Base-by-base conservation (phyloP, 2,329 filamentous ascomycete genomes). In the Diaporthe vaccinii region DNA sequence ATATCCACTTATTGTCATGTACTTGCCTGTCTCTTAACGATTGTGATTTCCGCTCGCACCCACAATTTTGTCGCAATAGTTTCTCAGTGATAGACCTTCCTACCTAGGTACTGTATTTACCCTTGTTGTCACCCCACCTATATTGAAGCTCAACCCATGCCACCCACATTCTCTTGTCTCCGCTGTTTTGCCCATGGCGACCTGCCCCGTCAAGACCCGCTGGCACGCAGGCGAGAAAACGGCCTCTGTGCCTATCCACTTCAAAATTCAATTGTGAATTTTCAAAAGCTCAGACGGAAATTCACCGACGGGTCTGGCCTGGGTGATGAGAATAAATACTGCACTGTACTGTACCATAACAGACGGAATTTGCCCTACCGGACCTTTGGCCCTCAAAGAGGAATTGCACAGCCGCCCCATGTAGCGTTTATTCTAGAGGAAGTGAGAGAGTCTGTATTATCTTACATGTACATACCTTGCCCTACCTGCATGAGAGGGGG, bases 401-500 rank as follows among this genome's bases (percentile, higher is more conserved):
- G 62, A 53, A 53, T 28, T 39, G 20, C 22, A 34, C 5, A 36
- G 62, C 62, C 44, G 62, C 44, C 62, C 62, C 62, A 51, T 67
- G 44, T 67, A 20, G 2, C 20, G 12, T 22, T 51, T 31, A 22
- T 12, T 41, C n/a, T 7, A 62, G 58, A 22, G 22, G 34, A 31
- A 39, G 44, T 28, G 49, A 55, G 25, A 46, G 65, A 34, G 46
- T 69, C 49, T 41, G 34, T 55, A n/a, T 39, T 55, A 39, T 55
- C 65, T 69, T 55, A 53, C 41, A 46, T 46, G 61, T 34, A 49
- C 34, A 46, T 65, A 46, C 49, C 65, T 69, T 69, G 46, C 22
- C 65, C 22, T 69, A 31, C 46, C 65, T 69, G 65, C 65, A 44
- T 69, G 65, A 69, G 65, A 69, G 65, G 65, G 65, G 65, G 65